Evolutionary conservation across 2,329 filamentous ascomycete genomes (phyloP).

Genomic region (Neonectria hederae): DNA sequence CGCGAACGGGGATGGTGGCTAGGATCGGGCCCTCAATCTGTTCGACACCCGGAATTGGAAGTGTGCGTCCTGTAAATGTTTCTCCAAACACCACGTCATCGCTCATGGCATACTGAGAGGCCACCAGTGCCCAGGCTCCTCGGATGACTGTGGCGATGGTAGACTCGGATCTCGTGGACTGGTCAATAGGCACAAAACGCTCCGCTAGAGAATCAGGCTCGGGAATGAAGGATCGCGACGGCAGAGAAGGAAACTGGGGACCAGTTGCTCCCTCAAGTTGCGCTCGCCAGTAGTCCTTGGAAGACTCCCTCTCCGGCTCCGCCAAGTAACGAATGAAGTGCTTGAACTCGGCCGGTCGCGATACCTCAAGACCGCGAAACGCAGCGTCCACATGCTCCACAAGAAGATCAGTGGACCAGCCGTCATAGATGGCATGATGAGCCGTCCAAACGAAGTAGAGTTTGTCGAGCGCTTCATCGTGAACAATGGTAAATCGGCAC

Average conservation of each 20-base stretch:
- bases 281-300: slow-evolving; percentile 36
- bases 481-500: slow-evolving; percentile 53
- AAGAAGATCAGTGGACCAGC: slow-evolving; percentile 42
- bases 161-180: slow-evolving; percentile 32
- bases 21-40: slow-evolving; percentile 45
- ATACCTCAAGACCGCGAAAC: slow-evolving; percentile 30
- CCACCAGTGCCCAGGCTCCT: slow-evolving; percentile 43
- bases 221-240: slow-evolving; percentile 38
- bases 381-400: slow-evolving; percentile 36
- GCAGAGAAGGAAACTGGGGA: slow-evolving; percentile 38
- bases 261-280: slow-evolving; percentile 38
- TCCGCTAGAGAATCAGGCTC: slow-evolving; percentile 33
- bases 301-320: slow-evolving; percentile 31
- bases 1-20: slow-evolving; percentile 38
- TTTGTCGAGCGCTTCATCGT: slow-evolving; percentile 40
- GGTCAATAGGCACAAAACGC: slow-evolving; percentile 32
- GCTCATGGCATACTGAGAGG: slow-evolving; percentile 42
- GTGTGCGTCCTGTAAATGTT: slow-evolving; percentile 44
- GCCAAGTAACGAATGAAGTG: slow-evolving; percentile 38
- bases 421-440: slow-evolving; percentile 47
- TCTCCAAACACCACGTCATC: slow-evolving; percentile 44
- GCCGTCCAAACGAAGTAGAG: slow-evolving; percentile 45
- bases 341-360: slow-evolving; percentile 39
- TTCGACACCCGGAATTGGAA: slow-evolving; percentile 42
- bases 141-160: slow-evolving; percentile 40